A percentile compares a stretch with the other conserved stretches of the same genome.
phyloP scores from a whole-genome alignment of 495 filamentous ascomycete genomes.

The Aspergillus olivimuriae region DNA sequence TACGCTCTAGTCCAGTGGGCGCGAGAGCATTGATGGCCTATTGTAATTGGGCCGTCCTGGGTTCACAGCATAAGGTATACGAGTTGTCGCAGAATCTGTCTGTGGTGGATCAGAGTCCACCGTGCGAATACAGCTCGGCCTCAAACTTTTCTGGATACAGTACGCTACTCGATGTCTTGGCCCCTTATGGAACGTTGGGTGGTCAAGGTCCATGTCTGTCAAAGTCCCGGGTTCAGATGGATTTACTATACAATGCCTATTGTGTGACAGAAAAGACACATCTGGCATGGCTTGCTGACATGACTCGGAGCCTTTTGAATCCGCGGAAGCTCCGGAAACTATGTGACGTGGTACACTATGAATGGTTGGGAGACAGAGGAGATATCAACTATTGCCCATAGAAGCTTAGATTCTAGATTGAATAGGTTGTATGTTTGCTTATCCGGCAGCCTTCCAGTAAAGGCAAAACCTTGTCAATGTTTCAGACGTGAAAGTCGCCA shows the following conservation, averaged over 20 bases:
- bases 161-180: conserved; percentile 9
- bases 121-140: conserved; percentile 8
- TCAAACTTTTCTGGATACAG: conserved; percentile 9
- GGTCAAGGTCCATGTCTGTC: conserved; percentile 2
- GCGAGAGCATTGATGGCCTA: conserved; percentile 15
- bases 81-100: conserved; percentile 9
- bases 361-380: neutral
- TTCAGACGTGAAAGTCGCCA: too few relatives aligned
- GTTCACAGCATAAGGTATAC: conserved; percentile 20
- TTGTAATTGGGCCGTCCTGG: conserved; percentile 21
- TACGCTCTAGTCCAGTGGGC: conserved; percentile 2
- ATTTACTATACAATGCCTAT: conserved; percentile 9
- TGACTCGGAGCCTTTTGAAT: conserved; percentile 14
- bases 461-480: too few relatives aligned
- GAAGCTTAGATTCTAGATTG: too few relatives aligned
- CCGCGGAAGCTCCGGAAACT: conserved; percentile 15
- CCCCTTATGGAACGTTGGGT: conserved; percentile 14
- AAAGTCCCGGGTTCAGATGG: conserved; percentile 14
- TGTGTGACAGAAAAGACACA: conserved; percentile 5
- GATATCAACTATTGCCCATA: neutral
- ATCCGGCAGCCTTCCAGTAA: too few relatives aligned
- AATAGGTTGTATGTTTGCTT: too few relatives aligned
- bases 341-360: conserved; percentile 20
- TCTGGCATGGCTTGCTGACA: conserved; percentile 23
- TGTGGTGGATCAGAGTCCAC: neutral